These are phyloP conservation scores for Paraglomus brasilianum DNA, from an alignment of 192 early-diverging fungal genomes.

Conservation along the genomic window DNA sequence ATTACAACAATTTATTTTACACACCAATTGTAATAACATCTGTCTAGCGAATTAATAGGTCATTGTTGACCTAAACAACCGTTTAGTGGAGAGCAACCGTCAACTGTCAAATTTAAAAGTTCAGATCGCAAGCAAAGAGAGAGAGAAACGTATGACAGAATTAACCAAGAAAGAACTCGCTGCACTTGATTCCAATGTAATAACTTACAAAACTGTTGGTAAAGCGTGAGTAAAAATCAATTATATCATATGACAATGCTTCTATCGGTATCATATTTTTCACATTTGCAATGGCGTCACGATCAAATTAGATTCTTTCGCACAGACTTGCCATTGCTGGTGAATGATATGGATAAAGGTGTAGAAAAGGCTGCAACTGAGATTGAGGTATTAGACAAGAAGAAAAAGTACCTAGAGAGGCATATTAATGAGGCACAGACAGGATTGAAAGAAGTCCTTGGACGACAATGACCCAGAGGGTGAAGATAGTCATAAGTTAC, in stretches of 20 bases:
- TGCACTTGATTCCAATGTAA: slow-evolving; percentile 46
- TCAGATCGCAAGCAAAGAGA: slow-evolving; percentile 62
- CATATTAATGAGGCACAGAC: slow-evolving; percentile 53
- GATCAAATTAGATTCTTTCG: slow-evolving; percentile 54
- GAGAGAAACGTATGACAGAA: slow-evolving; percentile 66
- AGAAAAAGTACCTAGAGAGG: slow-evolving; percentile 56
- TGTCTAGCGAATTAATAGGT: slow-evolving; percentile 35
- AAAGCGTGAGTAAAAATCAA: slow-evolving; percentile 57
- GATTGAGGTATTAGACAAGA: slow-evolving; percentile 50
- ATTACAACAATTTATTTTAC: too few relatives aligned
- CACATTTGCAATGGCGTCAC: background rate
- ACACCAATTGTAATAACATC: too few relatives aligned
- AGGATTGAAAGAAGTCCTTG: slow-evolving; percentile 42
- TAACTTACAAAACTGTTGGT: slow-evolving; percentile 71
- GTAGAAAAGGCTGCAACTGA: slow-evolving; percentile 49
- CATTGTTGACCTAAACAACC: slow-evolving; percentile 66
- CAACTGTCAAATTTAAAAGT: slow-evolving; percentile 60
- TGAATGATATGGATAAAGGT: slow-evolving; percentile 39
- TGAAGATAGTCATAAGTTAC: too few relatives aligned
- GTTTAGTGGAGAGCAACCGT: slow-evolving; percentile 56
- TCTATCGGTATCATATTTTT: slow-evolving; percentile 1
- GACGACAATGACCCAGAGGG: background rate
- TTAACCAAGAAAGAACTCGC: slow-evolving; percentile 68
- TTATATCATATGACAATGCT: too few relatives aligned
- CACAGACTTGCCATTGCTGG: slow-evolving; percentile 47